phyloP scores from a whole-genome alignment of 176 grass and related monocot genomes.

The Zoysia japonica region DNA sequence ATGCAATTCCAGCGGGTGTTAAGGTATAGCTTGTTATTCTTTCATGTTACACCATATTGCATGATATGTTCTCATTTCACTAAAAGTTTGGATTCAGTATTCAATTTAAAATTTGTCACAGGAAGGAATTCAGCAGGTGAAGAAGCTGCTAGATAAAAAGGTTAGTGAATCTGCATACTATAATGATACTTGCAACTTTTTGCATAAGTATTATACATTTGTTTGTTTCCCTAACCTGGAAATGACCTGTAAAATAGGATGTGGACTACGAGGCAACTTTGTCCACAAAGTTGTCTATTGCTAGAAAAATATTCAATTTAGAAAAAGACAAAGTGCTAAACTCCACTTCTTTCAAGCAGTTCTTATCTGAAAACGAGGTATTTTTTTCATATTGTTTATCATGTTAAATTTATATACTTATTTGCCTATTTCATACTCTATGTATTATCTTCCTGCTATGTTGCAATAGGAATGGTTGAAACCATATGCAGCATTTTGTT shows the following conservation, averaged over 20 bases:
- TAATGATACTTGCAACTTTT: neutral
- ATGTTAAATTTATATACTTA: constrained; percentile 16
- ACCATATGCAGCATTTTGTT: constrained; percentile 97
- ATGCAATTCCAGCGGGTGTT: constrained; percentile 72
- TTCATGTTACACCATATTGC: constrained; percentile 23
- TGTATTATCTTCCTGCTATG: constrained; percentile 18
- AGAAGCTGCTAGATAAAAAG: constrained; percentile 78
- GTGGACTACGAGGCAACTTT: constrained; percentile 86
- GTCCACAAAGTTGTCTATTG: constrained; percentile 82
- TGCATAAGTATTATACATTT: constrained; percentile 1
- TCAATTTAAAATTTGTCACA: constrained; percentile 34
- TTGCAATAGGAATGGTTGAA: constrained; percentile 94
- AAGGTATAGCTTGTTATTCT: constrained; percentile 51
- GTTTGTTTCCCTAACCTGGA: constrained; percentile 20
- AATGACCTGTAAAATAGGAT: constrained; percentile 51
- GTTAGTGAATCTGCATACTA: constrained; percentile 42
- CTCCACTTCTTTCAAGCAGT: constrained; percentile 79
- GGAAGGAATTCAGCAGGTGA: constrained; percentile 72
- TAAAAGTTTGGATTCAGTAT: constrained; percentile 4
- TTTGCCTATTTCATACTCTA: constrained; percentile 24
- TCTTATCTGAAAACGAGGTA: constrained; percentile 95
- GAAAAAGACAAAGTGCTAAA: constrained; percentile 78
- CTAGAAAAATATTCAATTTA: constrained; percentile 84
- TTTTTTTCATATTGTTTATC: constrained; percentile 25
- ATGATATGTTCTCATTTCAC: constrained; percentile 26